A percentile compares a stretch with the other conserved stretches of the same genome.
Evolutionary conservation across 208 protist genomes (phyloP).

Genomic region (Acanthamoeba sp.): DNA sequence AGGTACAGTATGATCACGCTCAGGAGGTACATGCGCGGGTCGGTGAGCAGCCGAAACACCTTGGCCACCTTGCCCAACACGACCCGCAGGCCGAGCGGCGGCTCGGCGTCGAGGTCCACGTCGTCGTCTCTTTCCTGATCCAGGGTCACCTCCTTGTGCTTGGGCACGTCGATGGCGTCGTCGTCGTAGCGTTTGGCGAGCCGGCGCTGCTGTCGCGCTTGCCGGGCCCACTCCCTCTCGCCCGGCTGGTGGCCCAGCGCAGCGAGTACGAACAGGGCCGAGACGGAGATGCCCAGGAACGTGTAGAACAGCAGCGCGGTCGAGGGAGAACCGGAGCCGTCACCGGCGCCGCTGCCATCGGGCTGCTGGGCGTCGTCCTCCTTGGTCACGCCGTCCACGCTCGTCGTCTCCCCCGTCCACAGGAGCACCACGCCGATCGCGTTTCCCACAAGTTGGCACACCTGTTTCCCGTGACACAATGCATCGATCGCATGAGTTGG

Average conservation of each 20-base stretch:
- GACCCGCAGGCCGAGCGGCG: neutral
- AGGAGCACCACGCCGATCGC: neutral
- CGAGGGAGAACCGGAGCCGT: neutral
- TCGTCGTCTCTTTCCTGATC: neutral
- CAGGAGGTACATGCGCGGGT: constrained; percentile 8
- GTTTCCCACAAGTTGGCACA: constrained; percentile 20
- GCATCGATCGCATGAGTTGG: too few species aligned
- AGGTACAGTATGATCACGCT: neutral
- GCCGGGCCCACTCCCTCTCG: neutral
- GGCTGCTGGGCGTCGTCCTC: neutral
- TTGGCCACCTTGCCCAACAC: neutral
- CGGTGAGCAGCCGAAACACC: constrained; percentile 23
- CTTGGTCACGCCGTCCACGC: neutral
- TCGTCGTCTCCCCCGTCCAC: neutral
- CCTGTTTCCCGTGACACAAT: too few species aligned
- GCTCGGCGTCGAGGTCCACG: neutral
- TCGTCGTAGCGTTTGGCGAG: neutral
- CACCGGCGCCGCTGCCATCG: neutral
- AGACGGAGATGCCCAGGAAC: neutral
- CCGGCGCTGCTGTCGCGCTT: neutral
- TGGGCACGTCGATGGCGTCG: neutral
- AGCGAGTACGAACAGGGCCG: neutral
- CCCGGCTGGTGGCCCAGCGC: neutral
- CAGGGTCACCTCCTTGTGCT: neutral
- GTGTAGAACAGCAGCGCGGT: constrained; percentile 23